Evolutionary conservation across 139 green algal genomes (phyloP).

Genomic region (Gonium pectorale): DNA sequence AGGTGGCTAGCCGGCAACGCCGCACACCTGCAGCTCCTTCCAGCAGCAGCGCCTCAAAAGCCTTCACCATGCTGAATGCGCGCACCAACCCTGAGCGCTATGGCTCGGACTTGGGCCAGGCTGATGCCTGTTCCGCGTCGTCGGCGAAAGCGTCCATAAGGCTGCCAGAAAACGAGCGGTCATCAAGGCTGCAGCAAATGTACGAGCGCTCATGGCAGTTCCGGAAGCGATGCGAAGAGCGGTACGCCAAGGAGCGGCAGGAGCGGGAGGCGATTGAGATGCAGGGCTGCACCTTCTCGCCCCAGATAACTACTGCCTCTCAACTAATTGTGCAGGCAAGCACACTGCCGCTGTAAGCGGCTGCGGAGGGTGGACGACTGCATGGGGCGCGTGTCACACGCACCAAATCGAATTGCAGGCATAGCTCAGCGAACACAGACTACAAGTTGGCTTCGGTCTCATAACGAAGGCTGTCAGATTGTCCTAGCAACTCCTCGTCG

Average conservation of each 20-base stretch:
- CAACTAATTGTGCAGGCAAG: constrained; percentile 30
- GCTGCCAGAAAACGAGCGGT: constrained; percentile 25
- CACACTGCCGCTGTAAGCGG: neutral
- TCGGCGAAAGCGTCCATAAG: neutral
- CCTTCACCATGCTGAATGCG: constrained; percentile 27
- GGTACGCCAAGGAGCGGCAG: neutral
- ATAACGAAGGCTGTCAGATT: too few relatives aligned
- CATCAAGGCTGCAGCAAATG: constrained; percentile 23
- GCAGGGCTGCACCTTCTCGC: constrained; percentile 37
- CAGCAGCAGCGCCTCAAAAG: neutral
- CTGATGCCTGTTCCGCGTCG: neutral
- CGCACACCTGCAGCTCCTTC: neutral
- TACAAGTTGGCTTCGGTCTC: too few relatives aligned
- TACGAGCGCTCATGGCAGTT: constrained; percentile 19
- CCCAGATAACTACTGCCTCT: constrained; percentile 6
- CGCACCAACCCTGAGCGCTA: constrained; percentile 1
- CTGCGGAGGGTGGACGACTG: neutral
- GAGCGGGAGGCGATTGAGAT: neutral
- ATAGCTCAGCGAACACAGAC: too few relatives aligned
- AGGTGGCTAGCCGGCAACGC: too few relatives aligned
- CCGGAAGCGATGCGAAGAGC: constrained; percentile 9
- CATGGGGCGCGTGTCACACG: too few relatives aligned
- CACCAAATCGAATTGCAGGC: too few relatives aligned
- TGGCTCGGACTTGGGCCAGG: neutral
- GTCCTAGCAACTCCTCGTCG: too few relatives aligned